Percentiles rank a stretch among this genome's conserved stretches.
phyloP scores from a whole-genome alignment of 2,329 filamentous ascomycete species.

The Fusarium sp. region DNA sequence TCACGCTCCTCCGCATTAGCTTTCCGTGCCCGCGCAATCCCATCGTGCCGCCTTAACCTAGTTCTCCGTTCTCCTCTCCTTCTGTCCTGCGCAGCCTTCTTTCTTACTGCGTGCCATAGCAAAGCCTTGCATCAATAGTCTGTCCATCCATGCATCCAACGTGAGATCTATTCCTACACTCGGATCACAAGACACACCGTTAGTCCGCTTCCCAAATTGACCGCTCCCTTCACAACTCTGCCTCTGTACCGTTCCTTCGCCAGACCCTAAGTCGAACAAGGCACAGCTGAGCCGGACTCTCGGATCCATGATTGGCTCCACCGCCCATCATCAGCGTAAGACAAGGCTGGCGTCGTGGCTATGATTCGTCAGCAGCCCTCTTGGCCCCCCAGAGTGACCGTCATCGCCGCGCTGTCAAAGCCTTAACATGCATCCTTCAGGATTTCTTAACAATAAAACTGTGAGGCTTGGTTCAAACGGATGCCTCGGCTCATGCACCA shows the following conservation, averaged over 20 bases:
- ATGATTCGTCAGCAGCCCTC: not conserved
- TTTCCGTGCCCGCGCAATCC: not conserved
- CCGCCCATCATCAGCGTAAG: not conserved
- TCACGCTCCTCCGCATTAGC: not conserved
- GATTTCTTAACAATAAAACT: not conserved
- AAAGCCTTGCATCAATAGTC: not conserved
- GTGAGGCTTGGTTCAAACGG: conserved; percentile 12
- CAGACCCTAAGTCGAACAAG: not conserved
- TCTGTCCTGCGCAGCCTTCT: no score
- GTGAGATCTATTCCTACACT: not conserved
- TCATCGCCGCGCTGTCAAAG: not conserved
- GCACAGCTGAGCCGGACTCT: not conserved
- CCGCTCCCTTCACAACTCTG: not conserved
- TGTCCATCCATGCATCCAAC: not conserved
- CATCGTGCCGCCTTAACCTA: not conserved
- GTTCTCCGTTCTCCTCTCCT: not conserved
- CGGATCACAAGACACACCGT: not conserved
- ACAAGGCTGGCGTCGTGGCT: not conserved
- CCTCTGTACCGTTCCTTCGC: not conserved
- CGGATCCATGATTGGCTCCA: not conserved
- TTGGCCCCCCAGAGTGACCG: not conserved
- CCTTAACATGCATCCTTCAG: conserved; percentile 1
- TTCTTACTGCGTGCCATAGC: no score
- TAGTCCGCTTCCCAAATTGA: not conserved
- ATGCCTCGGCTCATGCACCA: conserved; percentile 11